phyloP scores from a whole-genome alignment of 2,329 filamentous ascomycete species.

The Pseudogymnoascus sp. region DNA sequence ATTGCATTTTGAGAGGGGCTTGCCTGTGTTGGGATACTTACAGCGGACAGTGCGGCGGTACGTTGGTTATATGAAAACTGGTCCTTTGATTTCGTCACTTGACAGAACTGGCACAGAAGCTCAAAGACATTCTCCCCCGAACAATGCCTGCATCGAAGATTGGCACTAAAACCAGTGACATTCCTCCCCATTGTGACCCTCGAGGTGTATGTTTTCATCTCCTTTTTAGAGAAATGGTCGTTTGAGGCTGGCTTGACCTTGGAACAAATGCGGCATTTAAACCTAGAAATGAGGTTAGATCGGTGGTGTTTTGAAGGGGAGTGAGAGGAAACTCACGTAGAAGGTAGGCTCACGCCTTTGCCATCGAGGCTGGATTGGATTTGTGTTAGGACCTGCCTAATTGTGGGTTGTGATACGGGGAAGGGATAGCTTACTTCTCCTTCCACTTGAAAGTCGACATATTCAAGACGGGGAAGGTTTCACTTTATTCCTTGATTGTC shows the following conservation, averaged over 20 bases:
- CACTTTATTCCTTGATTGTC: neutral
- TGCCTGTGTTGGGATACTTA: constrained; percentile 11
- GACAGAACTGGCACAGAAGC: constrained; percentile 40
- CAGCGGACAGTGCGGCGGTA: constrained; percentile 34
- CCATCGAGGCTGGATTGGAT: neutral
- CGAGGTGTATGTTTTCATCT: constrained; percentile 30
- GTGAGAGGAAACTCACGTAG: constrained; percentile 6
- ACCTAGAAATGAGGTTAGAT: constrained; percentile 25
- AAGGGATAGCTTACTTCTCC: neutral
- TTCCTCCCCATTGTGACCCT: constrained; percentile 12
- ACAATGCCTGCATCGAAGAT: constrained; percentile 37
- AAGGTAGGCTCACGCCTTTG: constrained; percentile 11
- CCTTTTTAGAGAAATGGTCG: constrained; percentile 38
- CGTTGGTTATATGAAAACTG: constrained; percentile 43
- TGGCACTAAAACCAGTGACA: constrained; percentile 18
- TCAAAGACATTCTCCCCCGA: constrained; percentile 36
- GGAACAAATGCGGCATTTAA: constrained; percentile 40
- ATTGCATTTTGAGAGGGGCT: neutral
- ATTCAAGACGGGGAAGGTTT: neutral
- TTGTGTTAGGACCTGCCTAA: neutral
- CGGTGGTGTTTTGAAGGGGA: neutral
- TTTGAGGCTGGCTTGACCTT: constrained; percentile 29
- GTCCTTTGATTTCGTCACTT: constrained; percentile 37
- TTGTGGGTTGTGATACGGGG: neutral
- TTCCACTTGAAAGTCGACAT: neutral